A percentile compares a stretch with the other conserved stretches of the same genome.
Conservation (phyloP, 164 flowering plant genomes). For the Aristolochia contorta region DNA sequence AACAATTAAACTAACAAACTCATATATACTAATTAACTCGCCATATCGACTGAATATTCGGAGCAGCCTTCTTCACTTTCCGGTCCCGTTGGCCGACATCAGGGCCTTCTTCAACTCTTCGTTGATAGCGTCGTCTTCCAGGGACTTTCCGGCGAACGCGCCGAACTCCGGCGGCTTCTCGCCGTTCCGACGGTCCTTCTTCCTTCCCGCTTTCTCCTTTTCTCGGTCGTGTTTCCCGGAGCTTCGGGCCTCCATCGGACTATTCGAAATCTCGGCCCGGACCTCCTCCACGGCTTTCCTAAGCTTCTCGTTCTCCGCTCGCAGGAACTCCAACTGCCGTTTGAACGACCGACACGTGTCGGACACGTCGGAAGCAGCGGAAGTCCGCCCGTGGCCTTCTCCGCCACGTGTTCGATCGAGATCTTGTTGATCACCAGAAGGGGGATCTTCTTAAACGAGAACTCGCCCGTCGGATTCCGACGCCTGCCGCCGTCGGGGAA, state of each 20-base stretch:
- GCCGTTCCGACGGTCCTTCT: conserved; percentile 18
- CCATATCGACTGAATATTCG: too few relatives aligned
- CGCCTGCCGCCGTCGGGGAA: conserved; percentile 2
- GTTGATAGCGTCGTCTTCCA: conserved; percentile 17
- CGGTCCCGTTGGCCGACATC: conserved; percentile 13
- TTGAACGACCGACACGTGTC: conserved; percentile 26
- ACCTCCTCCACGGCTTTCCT: conserved; percentile 50
- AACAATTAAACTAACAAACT: too few relatives aligned
- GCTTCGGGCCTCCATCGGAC: conserved; percentile 4
- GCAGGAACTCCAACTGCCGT: conserved; percentile 42
- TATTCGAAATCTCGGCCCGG: conserved; percentile 18
- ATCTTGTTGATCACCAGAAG: conserved; percentile 54
- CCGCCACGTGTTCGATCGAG: conserved; percentile 54
- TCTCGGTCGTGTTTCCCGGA: conserved; percentile 4
- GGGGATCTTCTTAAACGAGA: conserved; percentile 35
- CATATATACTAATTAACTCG: too few relatives aligned
- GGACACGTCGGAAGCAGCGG: conserved; percentile 21
- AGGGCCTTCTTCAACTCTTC: conserved; percentile 31
- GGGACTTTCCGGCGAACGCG: conserved; percentile 4
- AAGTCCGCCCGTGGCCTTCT: conserved; percentile 2
- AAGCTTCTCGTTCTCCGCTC: conserved; percentile 35
- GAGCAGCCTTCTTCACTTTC: conserved; percentile 9
- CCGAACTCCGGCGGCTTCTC: conserved; percentile 10
- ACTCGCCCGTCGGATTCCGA: conserved; percentile 20
- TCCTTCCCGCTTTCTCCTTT: conserved; percentile 8